A percentile compares a stretch with the other conserved stretches of the same genome.
phyloP scores from a whole-genome alignment of 495 filamentous ascomycete species.

The Xylaria venustula region DNA sequence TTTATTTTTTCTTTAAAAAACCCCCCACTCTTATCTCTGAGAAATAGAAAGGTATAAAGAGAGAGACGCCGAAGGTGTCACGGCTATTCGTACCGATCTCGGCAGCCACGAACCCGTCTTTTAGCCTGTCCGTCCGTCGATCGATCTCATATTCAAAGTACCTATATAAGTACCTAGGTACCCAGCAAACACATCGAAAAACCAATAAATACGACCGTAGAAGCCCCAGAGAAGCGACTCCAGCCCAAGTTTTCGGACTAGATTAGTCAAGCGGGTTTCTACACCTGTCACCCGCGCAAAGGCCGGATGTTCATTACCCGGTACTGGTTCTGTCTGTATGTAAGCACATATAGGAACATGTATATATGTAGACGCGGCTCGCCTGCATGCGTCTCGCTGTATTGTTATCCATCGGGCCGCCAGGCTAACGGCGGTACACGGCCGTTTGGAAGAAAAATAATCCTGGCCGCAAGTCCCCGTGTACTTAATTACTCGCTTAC shows the following conservation, averaged over 20 bases:
- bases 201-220: too few species aligned
- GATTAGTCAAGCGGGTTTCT: not conserved
- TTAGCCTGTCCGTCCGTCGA: too few species aligned
- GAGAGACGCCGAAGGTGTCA: too few species aligned
- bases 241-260: not conserved
- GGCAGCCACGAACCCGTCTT: not conserved
- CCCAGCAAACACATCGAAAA: not conserved
- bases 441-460: not conserved
- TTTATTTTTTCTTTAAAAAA: too few species aligned
- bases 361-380: too few species aligned
- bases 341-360: too few species aligned
- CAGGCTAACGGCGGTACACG: constrained; percentile 1
- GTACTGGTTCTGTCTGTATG: not conserved
- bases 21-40: too few species aligned
- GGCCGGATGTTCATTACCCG: not conserved
- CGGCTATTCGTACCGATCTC: not conserved
- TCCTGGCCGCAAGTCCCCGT: not conserved
- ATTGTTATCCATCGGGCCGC: constrained; percentile 13
- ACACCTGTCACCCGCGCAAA: not conserved
- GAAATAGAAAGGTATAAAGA: too few species aligned
- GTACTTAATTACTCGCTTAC: not conserved
- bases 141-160: not conserved
- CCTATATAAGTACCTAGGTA: too few species aligned
- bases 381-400: constrained; percentile 6
- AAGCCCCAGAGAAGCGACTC: not conserved